Evolutionary conservation across 73 alveolate species (phyloP), one percentile per base, ranked within the genome.

Genomic region (Durusdinium trenchii): DNA sequence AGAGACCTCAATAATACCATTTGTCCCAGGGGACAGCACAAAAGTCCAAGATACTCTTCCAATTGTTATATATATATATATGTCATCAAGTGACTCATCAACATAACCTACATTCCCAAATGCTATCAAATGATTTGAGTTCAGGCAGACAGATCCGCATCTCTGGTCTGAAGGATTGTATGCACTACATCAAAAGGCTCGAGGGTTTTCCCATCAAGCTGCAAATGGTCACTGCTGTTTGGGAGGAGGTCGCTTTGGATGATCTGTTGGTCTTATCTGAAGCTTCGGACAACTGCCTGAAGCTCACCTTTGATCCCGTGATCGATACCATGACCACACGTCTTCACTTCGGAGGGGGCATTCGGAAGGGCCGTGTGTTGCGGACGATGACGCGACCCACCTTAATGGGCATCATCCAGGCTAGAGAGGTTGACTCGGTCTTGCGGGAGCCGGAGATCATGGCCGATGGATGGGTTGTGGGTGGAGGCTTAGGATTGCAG

Each of bases 181-280:
- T 52, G 4, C 96, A 89, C 71, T 40, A 75, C 75, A 67, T 40
- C 86, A 89, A 89, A n/a, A 69, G 28, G 76, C 57, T 91, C 57
- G 98, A 91, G 18, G 98, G 89, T 38, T 91, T 91, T 48, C 98
- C 98, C 45, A 76, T 91, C 52, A 45, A 40, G 60, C 60, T 91
- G 75, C 98, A 91, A 76, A 91, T 91, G 98, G 98, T 91, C 36
- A 91, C 87, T 3, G 98, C 98, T 16, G 98, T 69, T 36, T 91
- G 98, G 98, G 89, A 91, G 67, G 82, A 91, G 4, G 48, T 76
- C 43, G n/a, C 89, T 20, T 43, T 91, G 73, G 48, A 69, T n/a
- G 98, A 91, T 76, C 60, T 91, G n/a, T 40, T 91, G 76, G 14
- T 91, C 47, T 30, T 91, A n/a, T 67, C 98, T 35, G 98, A 91